Base-by-base conservation (phyloP, 495 filamentous ascomycete species). In the Penicillium coprophilum region DNA sequence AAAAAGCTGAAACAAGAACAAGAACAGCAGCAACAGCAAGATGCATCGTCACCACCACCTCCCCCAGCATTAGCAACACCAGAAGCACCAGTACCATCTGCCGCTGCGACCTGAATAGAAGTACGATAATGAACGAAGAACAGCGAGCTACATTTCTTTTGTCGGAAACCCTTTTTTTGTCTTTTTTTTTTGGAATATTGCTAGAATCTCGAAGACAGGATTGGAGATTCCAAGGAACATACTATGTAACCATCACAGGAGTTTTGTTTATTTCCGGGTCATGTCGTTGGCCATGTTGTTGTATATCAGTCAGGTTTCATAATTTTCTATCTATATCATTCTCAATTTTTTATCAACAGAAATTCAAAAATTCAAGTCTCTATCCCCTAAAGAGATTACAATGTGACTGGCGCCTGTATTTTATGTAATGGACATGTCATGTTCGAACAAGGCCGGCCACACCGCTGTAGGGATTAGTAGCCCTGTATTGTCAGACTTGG, bases 1-100 rank as follows among this genome's bases (percentile, higher is more conserved):
- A 59, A 62, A 31, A 60, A 62, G 32, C 56, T 62, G 23, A 59
- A 62, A n/a, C 15, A 38, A 17, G 34, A 9, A 38, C 15, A 38
- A 36, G 32, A 50, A 46, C 17, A 2, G 41, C 30, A 34, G 31
- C 34, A 43, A 46, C 30, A 34, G 32, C 13, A 38, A 17, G 15
- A 38, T 8, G 34, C 15, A 17, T 38, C 34, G 17, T 17, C 12
- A 19, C 8, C 17, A 36, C 24, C 39, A 53, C 4, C 15, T 10
- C n/a, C 24, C 11, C n/a, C 13, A 3, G 6, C 19, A 21, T 2
- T 6, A 20, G 17, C n/a, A 20, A 17, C 38, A 27, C 24, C 24
- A 24, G 23, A 24, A 24, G 5, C 5, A 24, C 5, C 23, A 27
- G 24, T 6, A 27, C 3, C 24, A 27, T 6, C 24, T 27, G 24